phyloP scores from a whole-genome alignment of 805 yeast species.

The Metschnikowia anglica region DNA sequence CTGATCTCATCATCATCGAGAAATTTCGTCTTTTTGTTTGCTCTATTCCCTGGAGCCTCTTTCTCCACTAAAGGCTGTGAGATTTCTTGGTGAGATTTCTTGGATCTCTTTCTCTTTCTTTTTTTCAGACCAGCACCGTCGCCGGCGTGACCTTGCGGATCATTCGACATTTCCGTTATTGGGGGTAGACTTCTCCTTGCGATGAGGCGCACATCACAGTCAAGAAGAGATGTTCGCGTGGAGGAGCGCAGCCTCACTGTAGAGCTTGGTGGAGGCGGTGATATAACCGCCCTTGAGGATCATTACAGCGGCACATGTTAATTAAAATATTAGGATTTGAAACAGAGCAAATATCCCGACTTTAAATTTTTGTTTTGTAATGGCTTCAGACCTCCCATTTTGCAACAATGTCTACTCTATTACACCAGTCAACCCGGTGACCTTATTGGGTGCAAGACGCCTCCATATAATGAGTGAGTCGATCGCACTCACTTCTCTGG shows the following conservation, averaged over 20 bases:
- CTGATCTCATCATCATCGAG: slow-evolving; percentile 15
- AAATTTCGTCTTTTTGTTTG: slow-evolving; percentile 29
- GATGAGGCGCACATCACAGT: slow-evolving; percentile 5
- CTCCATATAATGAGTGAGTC: background rate
- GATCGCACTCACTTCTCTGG: background rate
- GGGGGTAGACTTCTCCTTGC: background rate
- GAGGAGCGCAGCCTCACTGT: background rate
- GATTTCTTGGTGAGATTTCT: slow-evolving; percentile 15
- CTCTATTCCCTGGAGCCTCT: slow-evolving; percentile 18
- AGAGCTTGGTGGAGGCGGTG: too few species aligned
- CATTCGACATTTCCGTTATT: slow-evolving; percentile 10
- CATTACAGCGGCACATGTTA: too few species aligned
- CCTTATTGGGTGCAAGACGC: background rate
- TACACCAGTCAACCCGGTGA: background rate
- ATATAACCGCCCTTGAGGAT: too few species aligned
- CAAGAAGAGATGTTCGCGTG: background rate
- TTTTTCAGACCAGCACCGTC: slow-evolving; percentile 14
- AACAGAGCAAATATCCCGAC: too few species aligned
- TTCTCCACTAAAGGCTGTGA: slow-evolving; percentile 7
- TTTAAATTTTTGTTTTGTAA: too few species aligned
- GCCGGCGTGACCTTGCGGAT: slow-evolving; percentile 6
- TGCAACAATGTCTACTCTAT: background rate
- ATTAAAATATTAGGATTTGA: too few species aligned
- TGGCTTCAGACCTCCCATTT: background rate
- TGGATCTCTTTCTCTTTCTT: slow-evolving; percentile 24